A percentile compares a stretch with the other conserved stretches of the same genome.
Evolutionary conservation across 2,329 filamentous ascomycete species (phyloP).

Genomic region (Aspergillus sojae): DNA sequence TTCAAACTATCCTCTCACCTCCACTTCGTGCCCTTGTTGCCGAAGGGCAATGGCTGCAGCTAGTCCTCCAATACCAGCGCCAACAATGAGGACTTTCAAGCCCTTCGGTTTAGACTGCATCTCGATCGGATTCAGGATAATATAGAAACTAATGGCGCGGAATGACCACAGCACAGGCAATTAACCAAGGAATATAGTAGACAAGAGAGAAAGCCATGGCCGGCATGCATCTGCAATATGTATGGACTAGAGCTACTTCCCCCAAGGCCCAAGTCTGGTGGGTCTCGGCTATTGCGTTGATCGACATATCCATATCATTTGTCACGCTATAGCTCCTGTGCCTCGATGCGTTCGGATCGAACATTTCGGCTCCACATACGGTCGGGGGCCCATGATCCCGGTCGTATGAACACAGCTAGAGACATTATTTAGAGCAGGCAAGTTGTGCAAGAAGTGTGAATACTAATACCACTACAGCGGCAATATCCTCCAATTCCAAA

Average conservation of each 20-base stretch:
- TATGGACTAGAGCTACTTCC: neutral
- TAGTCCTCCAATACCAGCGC: conserved; percentile 39
- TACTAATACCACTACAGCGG: neutral
- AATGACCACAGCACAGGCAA: neutral
- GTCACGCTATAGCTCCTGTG: neutral
- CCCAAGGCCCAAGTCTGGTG: neutral
- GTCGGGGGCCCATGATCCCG: conserved; percentile 5
- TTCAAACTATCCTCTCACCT: conserved; percentile 16
- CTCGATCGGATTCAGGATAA: neutral
- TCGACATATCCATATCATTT: neutral
- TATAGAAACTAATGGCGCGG: neutral
- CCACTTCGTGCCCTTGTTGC: conserved; percentile 54
- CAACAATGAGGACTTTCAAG: conserved; percentile 36
- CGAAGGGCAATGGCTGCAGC: conserved; percentile 52
- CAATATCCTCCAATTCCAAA: neutral
- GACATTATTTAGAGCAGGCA: conserved; percentile 4
- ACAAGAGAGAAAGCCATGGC: neutral
- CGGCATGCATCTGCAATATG: neutral
- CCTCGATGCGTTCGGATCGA: neutral
- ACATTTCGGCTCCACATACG: conserved; percentile 33
- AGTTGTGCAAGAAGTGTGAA: neutral
- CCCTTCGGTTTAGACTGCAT: conserved; percentile 12
- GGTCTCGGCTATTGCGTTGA: neutral
- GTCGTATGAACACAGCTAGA: neutral
- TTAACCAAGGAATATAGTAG: neutral